phyloP scores from a whole-genome alignment of 306 rosid species.

The Cucumis sativus region Cucumber_9930_V3 NC_026661.2:3816001-3816500 shows the following conservation, averaged over 20 bases:
- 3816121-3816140: constrained; percentile 79
- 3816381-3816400: constrained; percentile 49
- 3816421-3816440: constrained; percentile 10
- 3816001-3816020: too few relatives aligned
- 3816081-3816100: constrained; percentile 82
- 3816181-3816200: constrained; percentile 70
- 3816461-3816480: constrained; percentile 25
- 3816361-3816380: constrained; percentile 23
- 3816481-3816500: constrained; percentile 34
- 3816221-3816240: constrained; percentile 83
- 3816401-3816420: constrained; percentile 34
- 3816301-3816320: constrained; percentile 60
- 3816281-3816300: constrained; percentile 74
- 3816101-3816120: constrained; percentile 90
- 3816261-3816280: constrained; percentile 41
- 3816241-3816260: constrained; percentile 51
- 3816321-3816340: constrained; percentile 32
- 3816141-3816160: constrained; percentile 85
- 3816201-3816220: constrained; percentile 99
- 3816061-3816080: constrained; percentile 22
- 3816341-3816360: constrained; percentile 59
- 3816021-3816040: background rate
- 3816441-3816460: constrained; percentile 7
- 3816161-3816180: constrained; percentile 59
- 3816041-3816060: background rate